phyloP scores from a whole-genome alignment of 164 flowering plant species.

The Tetrastigma voinierianum region DNA sequence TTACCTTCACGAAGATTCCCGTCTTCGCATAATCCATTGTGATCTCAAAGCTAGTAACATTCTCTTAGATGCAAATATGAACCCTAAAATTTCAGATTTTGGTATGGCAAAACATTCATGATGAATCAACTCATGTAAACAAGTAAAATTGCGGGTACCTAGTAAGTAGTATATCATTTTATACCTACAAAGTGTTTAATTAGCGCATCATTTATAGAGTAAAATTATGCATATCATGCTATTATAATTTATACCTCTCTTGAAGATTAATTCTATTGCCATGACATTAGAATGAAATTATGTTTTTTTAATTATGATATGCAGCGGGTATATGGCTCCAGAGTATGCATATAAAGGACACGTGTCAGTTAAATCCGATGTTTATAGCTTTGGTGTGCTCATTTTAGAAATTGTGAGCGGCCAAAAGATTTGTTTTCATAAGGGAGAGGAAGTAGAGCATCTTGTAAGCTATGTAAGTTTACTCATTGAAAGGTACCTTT shows the following conservation, averaged over 20 bases:
- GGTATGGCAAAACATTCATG: constrained; percentile 39
- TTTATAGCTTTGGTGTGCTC: constrained; percentile 32
- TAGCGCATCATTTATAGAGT: too few species aligned
- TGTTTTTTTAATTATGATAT: background rate
- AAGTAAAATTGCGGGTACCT: constrained; percentile 38
- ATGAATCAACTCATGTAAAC: constrained; percentile 29
- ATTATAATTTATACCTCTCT: background rate
- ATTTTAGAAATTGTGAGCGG: constrained; percentile 28
- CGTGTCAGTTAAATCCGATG: constrained; percentile 30
- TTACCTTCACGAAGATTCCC: constrained; percentile 50
- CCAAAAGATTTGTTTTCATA: too few species aligned
- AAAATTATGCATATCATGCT: too few species aligned
- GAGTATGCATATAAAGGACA: constrained; percentile 23
- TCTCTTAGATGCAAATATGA: constrained; percentile 37
- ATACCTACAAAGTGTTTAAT: too few species aligned
- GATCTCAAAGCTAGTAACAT: constrained; percentile 52
- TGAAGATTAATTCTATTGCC: too few species aligned
- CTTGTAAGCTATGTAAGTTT: background rate
- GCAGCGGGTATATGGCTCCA: constrained; percentile 27
- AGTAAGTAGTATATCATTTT: constrained; percentile 25
- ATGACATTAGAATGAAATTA: too few species aligned
- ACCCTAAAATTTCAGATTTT: constrained; percentile 52
- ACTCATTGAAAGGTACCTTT: background rate
- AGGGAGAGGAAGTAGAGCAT: background rate
- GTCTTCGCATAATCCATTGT: constrained; percentile 38